Base-by-base conservation (phyloP, 176 grass and related monocot species). In the Juncus inflexus region DNA sequence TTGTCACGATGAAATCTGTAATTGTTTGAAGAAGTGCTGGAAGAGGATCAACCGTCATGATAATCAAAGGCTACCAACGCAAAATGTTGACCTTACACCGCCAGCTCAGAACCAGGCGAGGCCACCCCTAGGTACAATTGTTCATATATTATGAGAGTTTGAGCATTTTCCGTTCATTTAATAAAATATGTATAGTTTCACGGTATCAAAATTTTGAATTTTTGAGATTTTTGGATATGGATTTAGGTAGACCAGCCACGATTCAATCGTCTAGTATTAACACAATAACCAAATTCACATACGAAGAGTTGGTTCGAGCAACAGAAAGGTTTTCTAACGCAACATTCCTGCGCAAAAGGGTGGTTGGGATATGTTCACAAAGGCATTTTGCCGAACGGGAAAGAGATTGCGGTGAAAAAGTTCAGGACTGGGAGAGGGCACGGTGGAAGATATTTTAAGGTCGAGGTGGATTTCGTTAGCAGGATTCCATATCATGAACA, bases 341-440 rank as follows among this genome's bases (percentile, higher is more conserved):
- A 55, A 95, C 86, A 83, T 84, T 95, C 61, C 82, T 95, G 38
- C 83, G 38, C 83, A 83, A 16, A 95, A 79, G 90, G 90, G 67
- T 86, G 86, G 63, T 95, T 95, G 35, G 90, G 90, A 7, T 86
- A 83, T 35, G 90, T 95, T 47, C 80, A 95, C 62, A 84, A 76
- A 77, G 83, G 90, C 69, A 55, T 82, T 58, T 81, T 90, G 42
- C 76, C 76, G 42, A 85, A 78, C 63, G 83, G 90, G 39, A 86
- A 80, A 69, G 90, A 90, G 66, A 83, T 90, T 52, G 86, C 90
- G 4, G 66, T 95, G 15, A 95, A 95, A 42, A 83, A 90, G 65
- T 78, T 95, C 70, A 90, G 83, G 61, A 64, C 74, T 69, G 86
- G 85, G 38, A 84, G 86, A 62, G 77, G 83, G 14, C 85, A 81